Conservation (phyloP, 768 basidiomycete genomes). For the Pleurotus djamor region DNA sequence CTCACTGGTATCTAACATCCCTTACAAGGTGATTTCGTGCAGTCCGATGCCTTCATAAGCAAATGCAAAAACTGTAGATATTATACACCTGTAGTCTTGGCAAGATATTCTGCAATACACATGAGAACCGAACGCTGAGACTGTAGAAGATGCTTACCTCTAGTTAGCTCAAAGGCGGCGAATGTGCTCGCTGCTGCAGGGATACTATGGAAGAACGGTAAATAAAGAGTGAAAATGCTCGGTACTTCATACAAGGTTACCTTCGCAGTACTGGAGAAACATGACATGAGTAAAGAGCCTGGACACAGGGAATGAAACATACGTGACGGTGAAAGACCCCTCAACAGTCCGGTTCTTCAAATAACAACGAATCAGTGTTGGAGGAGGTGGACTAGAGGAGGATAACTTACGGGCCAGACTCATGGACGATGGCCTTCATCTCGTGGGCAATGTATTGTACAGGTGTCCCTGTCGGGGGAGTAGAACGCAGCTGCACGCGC, state of each 20-base stretch:
- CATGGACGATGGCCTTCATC: conserved; percentile 59
- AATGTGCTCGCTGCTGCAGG: conserved; percentile 92
- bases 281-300: background rate
- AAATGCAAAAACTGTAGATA: no score
- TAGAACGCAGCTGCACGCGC: conserved; percentile 75
- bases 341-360: conserved; percentile 60
- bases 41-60: no score
- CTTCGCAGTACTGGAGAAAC: conserved; percentile 5
- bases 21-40: no score
- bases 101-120: conserved; percentile 29
- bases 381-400: background rate
- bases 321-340: conserved; percentile 78
- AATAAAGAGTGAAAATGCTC: no score
- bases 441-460: conserved; percentile 77
- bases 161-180: conserved; percentile 81
- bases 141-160: conserved; percentile 42
- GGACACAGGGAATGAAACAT: conserved; percentile 22
- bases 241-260: background rate
- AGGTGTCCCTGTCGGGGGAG: conserved; percentile 72
- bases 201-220: conserved; percentile 47
- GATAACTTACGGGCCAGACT: conserved; percentile 67
- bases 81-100: conserved; percentile 31
- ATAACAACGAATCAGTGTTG: background rate
- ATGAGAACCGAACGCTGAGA: background rate
- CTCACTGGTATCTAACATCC: no score